Evolutionary conservation across 2,329 filamentous ascomycete species (phyloP).

Genomic region (Rugonectria rugulosa): DNA sequence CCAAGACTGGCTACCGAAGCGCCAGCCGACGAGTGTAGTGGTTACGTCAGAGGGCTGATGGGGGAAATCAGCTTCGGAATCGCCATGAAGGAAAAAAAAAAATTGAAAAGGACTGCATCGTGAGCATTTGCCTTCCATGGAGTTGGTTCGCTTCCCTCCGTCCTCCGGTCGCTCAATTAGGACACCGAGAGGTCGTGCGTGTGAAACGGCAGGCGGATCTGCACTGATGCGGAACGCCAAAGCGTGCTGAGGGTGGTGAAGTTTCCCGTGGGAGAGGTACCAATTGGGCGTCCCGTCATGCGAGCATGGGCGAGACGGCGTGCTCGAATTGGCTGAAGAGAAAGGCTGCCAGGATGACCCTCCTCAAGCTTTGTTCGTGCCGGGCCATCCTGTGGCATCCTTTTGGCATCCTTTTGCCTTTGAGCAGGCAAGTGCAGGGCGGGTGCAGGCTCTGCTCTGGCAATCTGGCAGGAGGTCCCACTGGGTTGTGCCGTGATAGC

Average conservation of each 20-base stretch:
- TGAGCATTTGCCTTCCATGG: background rate
- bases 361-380: too few species aligned
- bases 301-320: background rate
- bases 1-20: too few species aligned
- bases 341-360: background rate
- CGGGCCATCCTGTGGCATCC: too few species aligned
- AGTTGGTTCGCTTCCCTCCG: background rate
- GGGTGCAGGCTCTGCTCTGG: too few species aligned
- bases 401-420: too few species aligned
- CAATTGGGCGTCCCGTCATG: background rate
- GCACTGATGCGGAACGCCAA: background rate
- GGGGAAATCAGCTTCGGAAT: background rate
- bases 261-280: background rate
- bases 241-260: background rate
- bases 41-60: too few species aligned
- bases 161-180: slow-evolving; percentile 18
- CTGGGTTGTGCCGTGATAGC: slow-evolving; percentile 33
- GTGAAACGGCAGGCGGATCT: slow-evolving; percentile 6
- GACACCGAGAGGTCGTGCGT: slow-evolving; percentile 23
- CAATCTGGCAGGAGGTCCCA: too few species aligned
- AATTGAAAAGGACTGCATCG: background rate
- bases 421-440: too few species aligned
- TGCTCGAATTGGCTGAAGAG: background rate
- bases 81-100: background rate
- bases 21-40: too few species aligned